A percentile compares a stretch with the other conserved stretches of the same genome.
Conservation (phyloP, 1,284 basidiomycete species). For the Ceratobasidium sp. region DNA sequence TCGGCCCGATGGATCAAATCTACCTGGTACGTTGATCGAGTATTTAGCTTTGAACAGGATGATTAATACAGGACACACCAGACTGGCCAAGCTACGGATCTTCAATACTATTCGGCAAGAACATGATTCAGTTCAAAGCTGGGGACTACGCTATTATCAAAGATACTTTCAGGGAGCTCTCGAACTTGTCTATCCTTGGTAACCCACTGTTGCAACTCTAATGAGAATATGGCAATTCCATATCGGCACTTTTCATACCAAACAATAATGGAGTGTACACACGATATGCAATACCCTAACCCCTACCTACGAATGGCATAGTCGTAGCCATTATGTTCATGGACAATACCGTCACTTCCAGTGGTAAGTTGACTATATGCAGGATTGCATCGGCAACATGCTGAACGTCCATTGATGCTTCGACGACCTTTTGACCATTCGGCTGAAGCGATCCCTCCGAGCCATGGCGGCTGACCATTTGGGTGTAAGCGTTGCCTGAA, state of each 20-base stretch:
- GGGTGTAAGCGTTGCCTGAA: conserved; percentile 76
- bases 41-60: background rate
- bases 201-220: no score
- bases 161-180: background rate
- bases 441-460: conserved; percentile 72
- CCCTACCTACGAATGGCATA: conserved; percentile 74
- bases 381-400: conserved; percentile 80
- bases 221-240: no score
- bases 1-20: background rate
- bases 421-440: conserved; percentile 70
- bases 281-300: conserved; percentile 58
- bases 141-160: background rate
- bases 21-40: background rate
- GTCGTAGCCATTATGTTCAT: conserved; percentile 77
- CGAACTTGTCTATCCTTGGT: background rate
- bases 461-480: conserved; percentile 64
- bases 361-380: conserved; percentile 76
- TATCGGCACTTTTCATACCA: conserved; percentile 15
- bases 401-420: conserved; percentile 75
- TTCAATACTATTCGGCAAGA: background rate
- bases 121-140: background rate
- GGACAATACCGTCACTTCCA: conserved; percentile 76
- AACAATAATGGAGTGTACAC: background rate
- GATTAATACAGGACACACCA: no score
- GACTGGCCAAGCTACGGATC: conserved; percentile 16